phyloP scores from a whole-genome alignment of 148 eudicot species.

The Heliosperma pusillum region DNA sequence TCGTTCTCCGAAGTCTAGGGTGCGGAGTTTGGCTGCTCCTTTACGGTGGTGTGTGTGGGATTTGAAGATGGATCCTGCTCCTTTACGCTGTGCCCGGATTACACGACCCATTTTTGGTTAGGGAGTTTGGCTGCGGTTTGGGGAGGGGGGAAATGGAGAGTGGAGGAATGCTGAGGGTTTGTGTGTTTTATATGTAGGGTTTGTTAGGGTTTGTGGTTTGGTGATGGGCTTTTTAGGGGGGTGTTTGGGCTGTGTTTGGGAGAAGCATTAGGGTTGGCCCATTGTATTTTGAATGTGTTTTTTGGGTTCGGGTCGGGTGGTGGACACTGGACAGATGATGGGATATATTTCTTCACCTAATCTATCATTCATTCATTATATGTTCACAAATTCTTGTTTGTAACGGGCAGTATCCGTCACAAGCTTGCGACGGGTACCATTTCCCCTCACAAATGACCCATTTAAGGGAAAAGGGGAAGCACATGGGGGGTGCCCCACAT shows the following conservation, averaged over 20 bases:
- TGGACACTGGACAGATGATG: too few relatives aligned
- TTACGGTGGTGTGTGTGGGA: slow-evolving; percentile 44
- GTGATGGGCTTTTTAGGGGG: not conserved
- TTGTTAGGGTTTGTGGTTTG: not conserved
- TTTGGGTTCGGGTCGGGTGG: too few relatives aligned
- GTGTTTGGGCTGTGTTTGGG: not conserved
- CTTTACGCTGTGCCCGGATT: slow-evolving; percentile 41
- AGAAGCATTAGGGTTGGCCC: not conserved
- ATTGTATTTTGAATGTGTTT: not conserved
- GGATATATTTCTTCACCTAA: too few relatives aligned
- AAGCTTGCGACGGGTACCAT: too few relatives aligned
- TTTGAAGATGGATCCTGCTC: slow-evolving; percentile 43
- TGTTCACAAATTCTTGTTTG: too few relatives aligned
- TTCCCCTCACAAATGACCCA: too few relatives aligned
- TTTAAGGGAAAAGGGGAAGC: too few relatives aligned
- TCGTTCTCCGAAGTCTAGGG: slow-evolving; percentile 37
- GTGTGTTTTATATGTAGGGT: slow-evolving; percentile 3
- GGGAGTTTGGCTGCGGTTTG: not conserved
- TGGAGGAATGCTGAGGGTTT: not conserved
- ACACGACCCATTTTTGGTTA: slow-evolving; percentile 32
- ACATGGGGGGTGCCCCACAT: too few relatives aligned
- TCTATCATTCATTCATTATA: too few relatives aligned
- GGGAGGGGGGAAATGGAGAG: not conserved
- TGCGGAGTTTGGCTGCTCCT: slow-evolving; percentile 38
- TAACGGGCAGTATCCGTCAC: too few relatives aligned